A percentile compares a stretch with the other conserved stretches of the same genome.
Evolutionary conservation across 2,329 filamentous ascomycete genomes (phyloP).

Genomic region (Colletotrichum magnum): DNA sequence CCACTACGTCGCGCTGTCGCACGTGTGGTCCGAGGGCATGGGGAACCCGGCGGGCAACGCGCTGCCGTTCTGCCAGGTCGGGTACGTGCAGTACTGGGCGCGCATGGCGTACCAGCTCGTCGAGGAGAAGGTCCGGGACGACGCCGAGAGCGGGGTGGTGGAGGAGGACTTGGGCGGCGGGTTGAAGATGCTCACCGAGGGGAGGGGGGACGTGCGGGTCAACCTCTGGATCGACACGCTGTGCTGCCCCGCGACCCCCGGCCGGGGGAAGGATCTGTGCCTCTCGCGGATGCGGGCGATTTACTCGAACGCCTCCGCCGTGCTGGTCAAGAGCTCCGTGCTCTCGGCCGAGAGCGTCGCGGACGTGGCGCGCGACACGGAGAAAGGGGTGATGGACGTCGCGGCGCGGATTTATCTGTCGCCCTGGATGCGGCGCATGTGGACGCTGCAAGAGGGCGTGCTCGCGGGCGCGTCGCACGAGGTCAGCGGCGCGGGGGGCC

Average conservation of each 20-base stretch:
- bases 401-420: slow-evolving; percentile 21
- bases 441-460: slow-evolving; percentile 36
- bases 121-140: neutral
- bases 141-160: neutral
- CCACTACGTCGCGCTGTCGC: slow-evolving; percentile 27
- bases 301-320: slow-evolving; percentile 28
- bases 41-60: slow-evolving; percentile 7
- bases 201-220: neutral
- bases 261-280: slow-evolving; percentile 23
- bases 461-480: slow-evolving; percentile 10
- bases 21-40: slow-evolving; percentile 30
- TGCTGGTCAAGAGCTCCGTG: slow-evolving; percentile 19
- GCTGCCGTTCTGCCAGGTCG: slow-evolving; percentile 25
- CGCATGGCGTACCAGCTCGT: slow-evolving; percentile 19
- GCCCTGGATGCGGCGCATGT: slow-evolving; percentile 35
- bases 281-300: slow-evolving; percentile 25
- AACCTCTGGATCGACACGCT: slow-evolving; percentile 26
- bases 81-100: slow-evolving; percentile 11
- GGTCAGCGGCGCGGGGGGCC: slow-evolving; percentile 10
- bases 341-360: neutral
- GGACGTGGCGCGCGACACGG: neutral
- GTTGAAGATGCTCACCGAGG: slow-evolving; percentile 1
- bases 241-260: slow-evolving; percentile 18
- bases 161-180: neutral
- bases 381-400: slow-evolving; percentile 17